Evolutionary conservation across 1,284 basidiomycete genomes (phyloP), one percentile per base, ranked within the genome.

Genomic region (Tilletiopsis washingtonensis): DNA sequence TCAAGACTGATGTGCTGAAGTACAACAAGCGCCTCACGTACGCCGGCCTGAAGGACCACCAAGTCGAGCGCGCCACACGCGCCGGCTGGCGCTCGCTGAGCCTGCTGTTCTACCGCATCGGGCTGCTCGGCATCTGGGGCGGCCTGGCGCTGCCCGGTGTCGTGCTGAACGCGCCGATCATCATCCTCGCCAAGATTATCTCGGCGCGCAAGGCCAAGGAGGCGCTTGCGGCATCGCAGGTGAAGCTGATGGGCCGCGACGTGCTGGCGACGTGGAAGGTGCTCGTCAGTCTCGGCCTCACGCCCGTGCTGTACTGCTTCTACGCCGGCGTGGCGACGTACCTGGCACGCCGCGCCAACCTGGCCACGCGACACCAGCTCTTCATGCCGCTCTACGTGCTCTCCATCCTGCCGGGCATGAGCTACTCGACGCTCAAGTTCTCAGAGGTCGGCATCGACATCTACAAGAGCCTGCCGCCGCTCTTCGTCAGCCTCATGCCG

Each of bases 371-470:
- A 53, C 86, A 84, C 78, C 80, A 80, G 55, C 75, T 89, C 39
- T 82, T 81, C 75, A 86, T 88, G 6, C 93, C 94, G 0, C 78
- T 93, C 59, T 75, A 88, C 34, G 82, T 90, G 49, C 79, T 90
- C 54, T 76, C 81, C 17, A 78, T 82, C 1, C 76, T 98, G 36
- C 94, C 94, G 5, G 82, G 85, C 68, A 86, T 97, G 77, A 91
- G 88, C 45, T 91, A 88, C 71, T 90, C 90, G 6, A 88, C 93
- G 9, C 81, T 99, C 57, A 97, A 97, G 75, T 98, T 98, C 71
- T 93, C 93, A 41, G 94, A 99, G 75, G 94, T 93, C 17, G 94
- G 94, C 32, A 86, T 97, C 82, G 94, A 99, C 71, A 91, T 99
- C 29, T 80, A 94, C 59, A 99, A 98, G 89, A 94, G 91, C 23